A percentile compares a stretch with the other conserved stretches of the same genome.
Evolutionary conservation across 352 stramenopile species (phyloP).

Genomic region (Pythium rhizo-oryzae): DNA sequence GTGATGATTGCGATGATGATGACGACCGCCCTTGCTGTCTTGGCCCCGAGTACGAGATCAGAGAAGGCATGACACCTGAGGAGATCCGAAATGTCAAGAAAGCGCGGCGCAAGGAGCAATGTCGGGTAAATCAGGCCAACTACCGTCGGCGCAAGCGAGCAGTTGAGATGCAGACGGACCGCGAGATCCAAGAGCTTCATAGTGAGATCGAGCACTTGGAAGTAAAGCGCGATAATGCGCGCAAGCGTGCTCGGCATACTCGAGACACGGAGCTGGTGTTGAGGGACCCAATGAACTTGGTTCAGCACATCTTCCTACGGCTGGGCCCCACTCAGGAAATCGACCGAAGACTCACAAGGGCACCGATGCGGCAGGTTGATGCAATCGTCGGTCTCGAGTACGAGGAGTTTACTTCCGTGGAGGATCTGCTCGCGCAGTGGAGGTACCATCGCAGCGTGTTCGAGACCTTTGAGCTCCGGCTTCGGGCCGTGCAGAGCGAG

Average conservation of each 20-base stretch:
- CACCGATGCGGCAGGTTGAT: conserved; percentile 8
- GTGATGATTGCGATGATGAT: neutral
- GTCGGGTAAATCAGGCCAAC: conserved; percentile 63
- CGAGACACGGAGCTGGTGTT: neutral
- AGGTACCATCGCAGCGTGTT: conserved; percentile 50
- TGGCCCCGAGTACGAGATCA: conserved; percentile 6
- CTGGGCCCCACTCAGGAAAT: neutral
- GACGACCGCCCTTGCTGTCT: conserved; percentile 1
- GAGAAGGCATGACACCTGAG: conserved; percentile 5
- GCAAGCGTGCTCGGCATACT: neutral
- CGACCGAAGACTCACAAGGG: neutral
- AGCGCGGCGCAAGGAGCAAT: conserved; percentile 54
- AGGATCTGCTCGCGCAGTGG: conserved; percentile 47
- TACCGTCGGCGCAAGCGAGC: conserved; percentile 60
- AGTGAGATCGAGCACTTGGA: conserved; percentile 42
- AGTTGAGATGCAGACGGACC: conserved; percentile 37
- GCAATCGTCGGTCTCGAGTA: conserved; percentile 32
- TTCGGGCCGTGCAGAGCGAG: conserved; percentile 36
- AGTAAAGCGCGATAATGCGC: neutral
- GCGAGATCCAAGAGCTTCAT: conserved; percentile 39
- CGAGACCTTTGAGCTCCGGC: conserved; percentile 40
- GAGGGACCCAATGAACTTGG: conserved; percentile 5
- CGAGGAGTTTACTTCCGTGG: conserved; percentile 43
- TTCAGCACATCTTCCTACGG: neutral
- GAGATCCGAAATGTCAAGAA: conserved; percentile 33